Percentiles rank a stretch among this genome's conserved stretches.
Conservation (phyloP, 176 grass and related monocot genomes). For the Urochloa ruziziensis region DNA sequence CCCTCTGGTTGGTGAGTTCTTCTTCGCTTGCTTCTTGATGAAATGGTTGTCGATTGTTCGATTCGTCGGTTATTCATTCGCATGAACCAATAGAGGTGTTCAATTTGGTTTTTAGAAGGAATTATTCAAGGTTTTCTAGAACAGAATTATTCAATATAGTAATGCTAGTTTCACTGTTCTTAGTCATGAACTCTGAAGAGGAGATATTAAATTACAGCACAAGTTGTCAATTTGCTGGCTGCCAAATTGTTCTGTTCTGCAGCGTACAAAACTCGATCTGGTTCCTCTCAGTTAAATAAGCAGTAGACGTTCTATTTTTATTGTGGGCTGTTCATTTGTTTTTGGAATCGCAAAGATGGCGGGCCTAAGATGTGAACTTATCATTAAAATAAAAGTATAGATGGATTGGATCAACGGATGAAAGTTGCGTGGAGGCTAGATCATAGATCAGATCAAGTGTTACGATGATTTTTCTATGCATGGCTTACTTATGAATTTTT, state of each 20-base stretch:
- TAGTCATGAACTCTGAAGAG: constrained; percentile 17
- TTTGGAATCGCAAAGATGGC: constrained; percentile 21
- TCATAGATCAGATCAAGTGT: constrained; percentile 31
- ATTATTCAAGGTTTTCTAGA: background rate
- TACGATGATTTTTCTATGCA: constrained; percentile 26
- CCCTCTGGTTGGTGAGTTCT: constrained; percentile 67
- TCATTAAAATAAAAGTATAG: constrained; percentile 19
- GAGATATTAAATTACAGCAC: constrained; percentile 16
- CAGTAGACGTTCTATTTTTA: background rate
- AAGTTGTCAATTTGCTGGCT: constrained; percentile 26
- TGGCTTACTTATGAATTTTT: constrained; percentile 30
- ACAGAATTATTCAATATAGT: background rate
- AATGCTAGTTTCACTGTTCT: constrained; percentile 5
- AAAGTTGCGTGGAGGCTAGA: constrained; percentile 18
- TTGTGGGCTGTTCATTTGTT: background rate
- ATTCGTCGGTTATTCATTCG: background rate
- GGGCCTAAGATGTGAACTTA: constrained; percentile 30
- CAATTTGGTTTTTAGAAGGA: background rate
- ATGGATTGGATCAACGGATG: background rate
- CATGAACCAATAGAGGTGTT: background rate
- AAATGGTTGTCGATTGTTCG: background rate
- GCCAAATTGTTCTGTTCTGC: constrained; percentile 6
- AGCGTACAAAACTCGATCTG: background rate
- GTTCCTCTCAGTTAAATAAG: constrained; percentile 5
- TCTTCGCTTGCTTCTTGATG: background rate